A percentile compares a stretch with the other conserved stretches of the same genome.
These are phyloP conservation scores for Blastobotrys indianensis DNA, from an alignment of 1,139 yeast genomes.

Conservation along the genomic window DNA sequence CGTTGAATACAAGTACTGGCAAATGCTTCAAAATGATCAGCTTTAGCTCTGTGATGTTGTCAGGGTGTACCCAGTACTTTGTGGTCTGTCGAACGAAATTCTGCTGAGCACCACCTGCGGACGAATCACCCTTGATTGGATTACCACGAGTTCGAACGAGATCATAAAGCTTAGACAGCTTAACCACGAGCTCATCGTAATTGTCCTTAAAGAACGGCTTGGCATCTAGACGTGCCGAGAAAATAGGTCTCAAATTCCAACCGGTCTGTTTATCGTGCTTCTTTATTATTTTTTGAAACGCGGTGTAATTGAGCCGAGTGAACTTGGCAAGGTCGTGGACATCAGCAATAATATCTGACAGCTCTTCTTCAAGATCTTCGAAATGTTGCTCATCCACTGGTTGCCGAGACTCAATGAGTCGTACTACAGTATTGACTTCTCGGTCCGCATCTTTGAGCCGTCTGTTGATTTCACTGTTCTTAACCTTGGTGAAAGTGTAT, in stretches of 20 bases:
- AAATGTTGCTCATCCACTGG: constrained; percentile 64
- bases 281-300: constrained; percentile 91
- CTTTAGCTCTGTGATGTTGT: constrained; percentile 95
- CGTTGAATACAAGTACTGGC: constrained; percentile 92
- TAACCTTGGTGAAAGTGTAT: constrained; percentile 81
- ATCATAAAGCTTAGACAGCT: constrained; percentile 82
- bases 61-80: constrained; percentile 98
- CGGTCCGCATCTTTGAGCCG: constrained; percentile 76
- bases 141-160: constrained; percentile 92
- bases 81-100: constrained; percentile 98
- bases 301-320: constrained; percentile 87
- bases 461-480: constrained; percentile 74
- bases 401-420: constrained; percentile 36
- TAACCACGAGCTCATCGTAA: constrained; percentile 82
- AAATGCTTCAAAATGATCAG: constrained; percentile 86
- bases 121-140: constrained; percentile 86
- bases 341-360: constrained; percentile 91
- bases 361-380: constrained; percentile 83
- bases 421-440: constrained; percentile 59
- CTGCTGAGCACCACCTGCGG: constrained; percentile 97
- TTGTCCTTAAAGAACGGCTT: constrained; percentile 95
- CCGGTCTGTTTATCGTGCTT: constrained; percentile 91
- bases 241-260: constrained; percentile 80
- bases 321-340: constrained; percentile 95
- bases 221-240: constrained; percentile 84